phyloP scores from a whole-genome alignment of 306 rosid genomes.

The Vachellia collinsii region DNA sequence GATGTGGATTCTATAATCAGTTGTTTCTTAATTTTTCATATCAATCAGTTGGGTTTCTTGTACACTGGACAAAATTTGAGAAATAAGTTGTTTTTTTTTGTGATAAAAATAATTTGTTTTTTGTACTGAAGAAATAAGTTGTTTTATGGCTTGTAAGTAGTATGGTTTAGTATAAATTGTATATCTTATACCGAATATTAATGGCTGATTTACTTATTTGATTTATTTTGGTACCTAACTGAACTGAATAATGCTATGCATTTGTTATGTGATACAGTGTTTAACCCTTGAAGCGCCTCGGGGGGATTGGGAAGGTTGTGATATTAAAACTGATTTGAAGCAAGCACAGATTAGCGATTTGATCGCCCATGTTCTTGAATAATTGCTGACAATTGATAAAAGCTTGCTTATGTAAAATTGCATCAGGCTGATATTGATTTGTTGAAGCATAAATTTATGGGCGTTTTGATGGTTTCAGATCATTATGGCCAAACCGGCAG shows the following conservation, averaged over 20 bases:
- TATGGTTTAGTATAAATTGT: too few species aligned
- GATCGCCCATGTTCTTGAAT: not conserved
- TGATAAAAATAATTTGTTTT: too few species aligned
- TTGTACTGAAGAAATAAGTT: too few species aligned
- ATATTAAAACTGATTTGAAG: too few species aligned
- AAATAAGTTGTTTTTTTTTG: too few species aligned
- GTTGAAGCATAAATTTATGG: conserved; percentile 2
- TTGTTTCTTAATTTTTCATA: not conserved
- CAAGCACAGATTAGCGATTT: not conserved
- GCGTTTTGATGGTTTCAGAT: conserved; percentile 58
- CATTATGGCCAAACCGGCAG: conserved; percentile 93
- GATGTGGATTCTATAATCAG: not conserved
- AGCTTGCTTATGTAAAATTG: conserved; percentile 4
- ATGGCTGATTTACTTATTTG: not conserved
- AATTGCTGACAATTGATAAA: not conserved
- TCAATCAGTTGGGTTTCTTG: not conserved
- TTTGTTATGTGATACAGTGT: too few species aligned
- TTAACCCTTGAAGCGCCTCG: too few species aligned
- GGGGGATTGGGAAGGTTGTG: too few species aligned
- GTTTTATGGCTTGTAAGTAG: too few species aligned
- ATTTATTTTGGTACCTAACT: not conserved
- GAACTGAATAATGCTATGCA: not conserved
- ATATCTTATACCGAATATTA: too few species aligned
- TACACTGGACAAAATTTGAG: too few species aligned
- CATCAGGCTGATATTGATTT: not conserved